Base-by-base conservation (phyloP, 176 grass and related monocot species). In the Ananas comosus region DNA sequence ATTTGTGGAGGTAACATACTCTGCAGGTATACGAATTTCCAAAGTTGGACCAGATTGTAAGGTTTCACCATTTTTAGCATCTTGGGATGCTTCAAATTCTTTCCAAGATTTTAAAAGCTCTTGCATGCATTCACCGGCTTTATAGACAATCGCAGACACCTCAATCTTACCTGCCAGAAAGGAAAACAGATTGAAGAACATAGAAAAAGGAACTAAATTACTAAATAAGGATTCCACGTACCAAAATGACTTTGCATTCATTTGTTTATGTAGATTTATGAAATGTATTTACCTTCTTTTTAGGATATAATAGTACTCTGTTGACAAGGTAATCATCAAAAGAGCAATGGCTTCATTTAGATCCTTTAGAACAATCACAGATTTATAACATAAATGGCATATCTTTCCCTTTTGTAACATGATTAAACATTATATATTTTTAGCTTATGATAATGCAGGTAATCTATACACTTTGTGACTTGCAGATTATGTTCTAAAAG, bases 51-150 rank as follows among this genome's bases (percentile, higher is more conserved):
- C 81, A 79, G 72, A 76, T 80, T 87, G 81, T 48, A 67, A 71
- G 50, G 65, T 86, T 78, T 92, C 83, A 47, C 42, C 59, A 76
- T 53, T 81, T 89, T 78, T 87, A 70, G 73, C 68, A 76, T 92
- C 85, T 63, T 80, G 81, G 49, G 79, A 83, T 54, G 64, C 79
- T 72, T 87, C 79, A 80, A 92, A 89, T 65, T 89, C 92, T 74
- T 85, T 79, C 92, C 86, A 96, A 64, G 92, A 89, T 81, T 92
- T 90, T 33, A 92, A 75, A 67, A 96, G 81, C 70, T 96, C 89
- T 82, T 96, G 83, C 86, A 96, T 85, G 66, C 93, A 96, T 76
- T 96, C 93, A 42, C 93, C 93, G 64, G 88, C 80, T 80, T 96
- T 96, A 79, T 96, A 96, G 64, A 85, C 78, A 80, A 91, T 86